Conservation (phyloP, 2,329 filamentous ascomycete genomes). For the Pseudocercospora crystallina region DNA sequence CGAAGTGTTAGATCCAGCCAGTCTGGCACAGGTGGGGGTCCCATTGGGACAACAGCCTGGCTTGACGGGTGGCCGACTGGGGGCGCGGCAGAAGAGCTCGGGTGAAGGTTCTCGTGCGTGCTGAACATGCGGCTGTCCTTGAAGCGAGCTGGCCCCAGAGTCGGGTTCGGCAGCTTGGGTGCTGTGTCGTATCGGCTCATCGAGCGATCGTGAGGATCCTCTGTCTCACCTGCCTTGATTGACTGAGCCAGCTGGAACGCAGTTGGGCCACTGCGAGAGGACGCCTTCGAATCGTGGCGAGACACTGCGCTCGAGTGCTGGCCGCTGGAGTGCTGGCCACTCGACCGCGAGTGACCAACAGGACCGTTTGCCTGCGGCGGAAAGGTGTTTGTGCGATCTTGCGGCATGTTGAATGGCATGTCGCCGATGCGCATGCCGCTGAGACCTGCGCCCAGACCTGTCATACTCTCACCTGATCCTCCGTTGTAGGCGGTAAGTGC, state of each 20-base stretch:
- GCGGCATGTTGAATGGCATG: background rate
- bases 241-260: constrained; percentile 9
- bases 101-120: constrained; percentile 2
- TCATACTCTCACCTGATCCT: no score
- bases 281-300: background rate
- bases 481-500: no score
- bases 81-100: background rate
- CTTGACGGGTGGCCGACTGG: background rate
- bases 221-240: constrained; percentile 19
- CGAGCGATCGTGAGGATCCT: constrained; percentile 20
- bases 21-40: constrained; percentile 11
- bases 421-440: constrained; percentile 5
- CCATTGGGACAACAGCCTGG: constrained; percentile 2
- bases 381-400: no score
- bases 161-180: constrained; percentile 10
- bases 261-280: background rate
- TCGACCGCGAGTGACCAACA: no score
- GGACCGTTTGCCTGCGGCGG: no score
- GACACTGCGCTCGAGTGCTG: background rate
- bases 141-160: constrained; percentile 26
- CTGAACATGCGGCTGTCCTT: constrained; percentile 24
- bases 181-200: constrained; percentile 16
- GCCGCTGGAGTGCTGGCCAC: no score
- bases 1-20: constrained; percentile 20
- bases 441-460: constrained; percentile 1